phyloP scores from a whole-genome alignment of 352 stramenopile species.

The Globisporangium recalcitrans region DNA sequence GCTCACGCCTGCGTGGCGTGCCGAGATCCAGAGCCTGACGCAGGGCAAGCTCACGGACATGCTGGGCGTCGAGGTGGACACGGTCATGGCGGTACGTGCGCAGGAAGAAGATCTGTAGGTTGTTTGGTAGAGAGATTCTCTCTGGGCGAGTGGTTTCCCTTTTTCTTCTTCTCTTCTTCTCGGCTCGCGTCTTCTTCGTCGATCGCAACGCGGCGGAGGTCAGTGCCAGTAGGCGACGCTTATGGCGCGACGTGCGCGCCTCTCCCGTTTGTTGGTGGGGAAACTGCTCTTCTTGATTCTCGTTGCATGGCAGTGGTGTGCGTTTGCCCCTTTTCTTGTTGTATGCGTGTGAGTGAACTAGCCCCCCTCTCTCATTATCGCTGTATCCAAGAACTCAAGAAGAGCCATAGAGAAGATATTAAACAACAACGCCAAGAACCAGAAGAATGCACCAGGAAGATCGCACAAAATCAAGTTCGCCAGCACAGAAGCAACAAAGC shows the following conservation, averaged over 20 bases:
- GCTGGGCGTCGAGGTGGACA: constrained; percentile 78
- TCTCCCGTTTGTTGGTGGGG: not conserved
- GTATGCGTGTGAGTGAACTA: constrained; percentile 1
- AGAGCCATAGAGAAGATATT: not conserved
- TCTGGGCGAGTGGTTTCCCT: not conserved
- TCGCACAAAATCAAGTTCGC: not conserved
- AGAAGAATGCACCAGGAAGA: not conserved
- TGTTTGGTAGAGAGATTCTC: not conserved
- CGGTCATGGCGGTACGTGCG: constrained; percentile 75
- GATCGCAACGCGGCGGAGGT: not conserved
- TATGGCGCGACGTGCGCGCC: not conserved
- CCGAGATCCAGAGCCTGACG: constrained; percentile 43
- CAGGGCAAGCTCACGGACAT: constrained; percentile 66
- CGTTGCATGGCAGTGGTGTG: constrained; percentile 15
- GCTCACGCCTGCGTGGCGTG: constrained; percentile 55
- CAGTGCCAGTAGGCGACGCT: not conserved
- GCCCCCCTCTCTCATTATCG: not conserved
- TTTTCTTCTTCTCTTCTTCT: not conserved
- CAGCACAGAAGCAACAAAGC: not conserved
- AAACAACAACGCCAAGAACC: not conserved
- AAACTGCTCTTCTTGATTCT: constrained; percentile 11
- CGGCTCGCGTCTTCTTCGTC: constrained; percentile 5
- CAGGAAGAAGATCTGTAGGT: not conserved
- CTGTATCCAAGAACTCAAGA: not conserved
- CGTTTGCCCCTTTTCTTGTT: not conserved